A percentile compares a stretch with the other conserved stretches of the same genome.
Conservation (phyloP, 805 yeast species). For the Monosporozyma yasuniensis region DNA sequence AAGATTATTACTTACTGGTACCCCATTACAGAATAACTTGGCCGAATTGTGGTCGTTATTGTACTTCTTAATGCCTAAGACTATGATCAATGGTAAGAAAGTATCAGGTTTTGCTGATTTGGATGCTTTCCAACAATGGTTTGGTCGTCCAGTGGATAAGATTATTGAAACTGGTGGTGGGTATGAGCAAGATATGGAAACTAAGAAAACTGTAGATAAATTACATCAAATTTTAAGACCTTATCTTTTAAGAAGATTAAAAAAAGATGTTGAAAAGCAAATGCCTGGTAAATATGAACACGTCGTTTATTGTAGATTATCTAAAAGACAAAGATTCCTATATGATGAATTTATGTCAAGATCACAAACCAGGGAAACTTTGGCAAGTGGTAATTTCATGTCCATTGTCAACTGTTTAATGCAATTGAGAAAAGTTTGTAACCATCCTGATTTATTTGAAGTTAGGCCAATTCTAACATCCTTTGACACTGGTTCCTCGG, state of each 20-base stretch:
- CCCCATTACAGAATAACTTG: slow-evolving; percentile 91
- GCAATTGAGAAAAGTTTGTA: slow-evolving; percentile 95
- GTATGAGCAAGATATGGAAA: slow-evolving; percentile 65
- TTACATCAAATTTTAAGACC: slow-evolving; percentile 93
- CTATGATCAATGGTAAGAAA: slow-evolving; percentile 40
- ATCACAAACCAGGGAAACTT: slow-evolving; percentile 88
- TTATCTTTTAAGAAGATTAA: slow-evolving; percentile 78
- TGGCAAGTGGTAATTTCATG: slow-evolving; percentile 88
- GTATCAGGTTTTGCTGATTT: slow-evolving; percentile 87
- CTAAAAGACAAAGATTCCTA: slow-evolving; percentile 82
- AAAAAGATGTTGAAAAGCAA: slow-evolving; percentile 95
- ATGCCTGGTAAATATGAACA: slow-evolving; percentile 99
- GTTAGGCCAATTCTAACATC: slow-evolving; percentile 92
- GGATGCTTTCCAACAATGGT: slow-evolving; percentile 96
- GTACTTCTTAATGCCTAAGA: slow-evolving; percentile 90
- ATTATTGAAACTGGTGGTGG: slow-evolving; percentile 55
- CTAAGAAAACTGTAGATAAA: slow-evolving; percentile 75
- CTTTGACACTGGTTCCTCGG: slow-evolving; percentile 62
- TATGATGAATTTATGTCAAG: slow-evolving; percentile 97
- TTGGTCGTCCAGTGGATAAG: slow-evolving; percentile 93
- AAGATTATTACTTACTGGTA: slow-evolving; percentile 84
- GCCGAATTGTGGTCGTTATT: slow-evolving; percentile 94
- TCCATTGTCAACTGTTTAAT: slow-evolving; percentile 93
- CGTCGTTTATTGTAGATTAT: slow-evolving; percentile 80
- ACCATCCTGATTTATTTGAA: slow-evolving; percentile 93